These are phyloP conservation scores for Sanghuangporus sanghuang DNA, from an alignment of 1,284 basidiomycete species.

Conservation along the genomic window DNA sequence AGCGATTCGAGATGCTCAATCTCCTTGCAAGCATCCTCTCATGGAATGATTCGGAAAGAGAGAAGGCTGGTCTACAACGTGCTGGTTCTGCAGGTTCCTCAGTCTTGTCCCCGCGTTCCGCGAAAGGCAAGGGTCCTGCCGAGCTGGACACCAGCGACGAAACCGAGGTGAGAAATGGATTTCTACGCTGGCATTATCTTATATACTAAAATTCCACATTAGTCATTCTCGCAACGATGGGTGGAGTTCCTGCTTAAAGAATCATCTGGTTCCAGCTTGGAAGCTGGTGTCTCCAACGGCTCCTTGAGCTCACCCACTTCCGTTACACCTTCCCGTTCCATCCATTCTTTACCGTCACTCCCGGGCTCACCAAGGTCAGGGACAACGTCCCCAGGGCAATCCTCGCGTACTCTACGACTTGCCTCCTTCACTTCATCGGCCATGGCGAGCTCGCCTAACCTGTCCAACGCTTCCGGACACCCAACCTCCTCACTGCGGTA, in stretches of 20 bases:
- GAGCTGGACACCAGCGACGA: constrained; percentile 73
- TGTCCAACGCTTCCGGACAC: background rate
- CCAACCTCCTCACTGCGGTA: background rate
- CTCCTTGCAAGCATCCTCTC: constrained; percentile 84
- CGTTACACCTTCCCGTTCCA: constrained; percentile 31
- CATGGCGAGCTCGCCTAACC: constrained; percentile 45
- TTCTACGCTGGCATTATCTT: background rate
- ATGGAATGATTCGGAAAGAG: constrained; percentile 88
- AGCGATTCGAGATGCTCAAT: constrained; percentile 95
- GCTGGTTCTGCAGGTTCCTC: constrained; percentile 26
- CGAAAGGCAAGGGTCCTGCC: constrained; percentile 37
- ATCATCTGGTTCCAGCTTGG: constrained; percentile 49
- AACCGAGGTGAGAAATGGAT: constrained; percentile 54
- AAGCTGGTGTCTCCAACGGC: constrained; percentile 17
- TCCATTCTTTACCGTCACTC: constrained; percentile 47
- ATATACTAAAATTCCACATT: background rate
- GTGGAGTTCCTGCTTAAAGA: constrained; percentile 94
- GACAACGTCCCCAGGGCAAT: constrained; percentile 25
- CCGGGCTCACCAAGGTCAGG: constrained; percentile 31
- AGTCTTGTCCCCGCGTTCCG: constrained; percentile 28
- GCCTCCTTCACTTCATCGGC: constrained; percentile 44
- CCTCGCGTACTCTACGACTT: constrained; percentile 36
- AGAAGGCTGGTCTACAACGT: constrained; percentile 84
- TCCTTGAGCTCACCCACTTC: constrained; percentile 24
- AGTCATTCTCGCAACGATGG: constrained; percentile 94